Conservation (phyloP, 345 rosid genomes). For the Linum trigynum region DNA sequence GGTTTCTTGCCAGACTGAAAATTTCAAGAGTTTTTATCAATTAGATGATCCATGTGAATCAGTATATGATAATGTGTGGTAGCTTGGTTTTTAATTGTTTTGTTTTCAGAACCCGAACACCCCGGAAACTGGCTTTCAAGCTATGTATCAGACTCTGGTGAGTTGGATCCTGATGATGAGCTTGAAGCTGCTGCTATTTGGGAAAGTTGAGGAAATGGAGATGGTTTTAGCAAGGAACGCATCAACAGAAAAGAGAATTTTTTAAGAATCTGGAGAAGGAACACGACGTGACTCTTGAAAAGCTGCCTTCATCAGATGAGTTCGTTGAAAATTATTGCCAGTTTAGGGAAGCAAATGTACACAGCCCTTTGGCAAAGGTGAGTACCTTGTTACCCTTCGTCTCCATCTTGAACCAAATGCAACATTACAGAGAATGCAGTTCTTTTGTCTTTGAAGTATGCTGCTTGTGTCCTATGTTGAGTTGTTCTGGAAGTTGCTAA, state of each 20-base stretch:
- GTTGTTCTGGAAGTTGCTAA: not conserved
- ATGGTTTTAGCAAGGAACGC: constrained; percentile 12
- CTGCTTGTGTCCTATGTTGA: too few relatives aligned
- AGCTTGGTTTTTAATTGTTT: too few relatives aligned
- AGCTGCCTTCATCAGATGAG: not conserved
- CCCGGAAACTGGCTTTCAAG: constrained; percentile 53
- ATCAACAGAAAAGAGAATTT: constrained; percentile 6
- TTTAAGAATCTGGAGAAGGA: constrained; percentile 8
- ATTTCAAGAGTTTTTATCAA: too few relatives aligned
- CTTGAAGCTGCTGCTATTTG: constrained; percentile 17
- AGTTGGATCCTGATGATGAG: constrained; percentile 33
- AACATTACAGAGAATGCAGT: too few relatives aligned
- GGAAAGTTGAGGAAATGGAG: constrained; percentile 25
- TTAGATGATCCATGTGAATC: too few relatives aligned
- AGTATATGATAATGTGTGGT: too few relatives aligned
- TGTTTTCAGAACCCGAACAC: constrained; percentile 45
- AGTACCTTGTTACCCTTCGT: constrained; percentile 6
- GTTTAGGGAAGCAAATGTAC: not conserved
- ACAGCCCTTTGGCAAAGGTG: constrained; percentile 13
- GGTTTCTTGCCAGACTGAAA: not conserved
- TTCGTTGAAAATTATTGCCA: not conserved
- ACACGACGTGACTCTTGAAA: constrained; percentile 5
- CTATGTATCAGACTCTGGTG: constrained; percentile 50
- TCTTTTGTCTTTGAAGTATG: too few relatives aligned
- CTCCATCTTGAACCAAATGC: too few relatives aligned